Evolutionary conservation across 2,329 filamentous ascomycete species (phyloP), one percentile per base, ranked within the genome.

Genomic region (Chaetomium strumarium): DNA sequence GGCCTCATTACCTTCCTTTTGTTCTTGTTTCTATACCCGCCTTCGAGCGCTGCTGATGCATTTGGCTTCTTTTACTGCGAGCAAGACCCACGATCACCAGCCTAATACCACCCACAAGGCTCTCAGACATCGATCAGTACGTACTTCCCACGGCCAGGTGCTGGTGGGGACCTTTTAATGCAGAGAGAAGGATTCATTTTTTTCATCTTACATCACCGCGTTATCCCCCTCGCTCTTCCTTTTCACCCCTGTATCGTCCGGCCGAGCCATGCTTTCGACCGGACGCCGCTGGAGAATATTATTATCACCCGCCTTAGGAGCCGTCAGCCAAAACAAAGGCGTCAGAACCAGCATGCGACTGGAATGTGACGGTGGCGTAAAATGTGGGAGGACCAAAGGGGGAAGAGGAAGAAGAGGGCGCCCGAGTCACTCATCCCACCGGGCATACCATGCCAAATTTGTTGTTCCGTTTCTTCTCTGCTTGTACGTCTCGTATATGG

Each of bases 71-170:
- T 39, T 8, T 11, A 13, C 9, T 24, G 17, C 2, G 14, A 16
- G n/a, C 19, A n/a, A 37, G 19, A 46, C 17, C 34, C 33, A 24
- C 19, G 16, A 24, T 29, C n/a, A 16, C 33, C n/a, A 4, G 19
- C 41, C 20, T 19, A n/a, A 19, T 24, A 29, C 31, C 24, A 6
- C n/a, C 16, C 37, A 19, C 31, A 33, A 11, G 33, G 41, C 30
- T 20, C 29, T 14, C 36, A 46, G n/a, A 11, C 12, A 53, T 6
- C 42, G 8, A 30, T 16, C 43, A 54, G 20, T 51, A 54, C 46
- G 45, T 49, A 53, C 29, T n/a, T n/a, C 33, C 42, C 45, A 34
- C 39, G 41, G 51, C 51, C 51, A 38, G 51, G 51, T 40, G 51
- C 41, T 36, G 42, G 24, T 24, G 46, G 20, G n/a, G 6, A 33